phyloP scores from a whole-genome alignment of 2,329 filamentous ascomycete genomes.

The Aspergillus terreus region DNA sequence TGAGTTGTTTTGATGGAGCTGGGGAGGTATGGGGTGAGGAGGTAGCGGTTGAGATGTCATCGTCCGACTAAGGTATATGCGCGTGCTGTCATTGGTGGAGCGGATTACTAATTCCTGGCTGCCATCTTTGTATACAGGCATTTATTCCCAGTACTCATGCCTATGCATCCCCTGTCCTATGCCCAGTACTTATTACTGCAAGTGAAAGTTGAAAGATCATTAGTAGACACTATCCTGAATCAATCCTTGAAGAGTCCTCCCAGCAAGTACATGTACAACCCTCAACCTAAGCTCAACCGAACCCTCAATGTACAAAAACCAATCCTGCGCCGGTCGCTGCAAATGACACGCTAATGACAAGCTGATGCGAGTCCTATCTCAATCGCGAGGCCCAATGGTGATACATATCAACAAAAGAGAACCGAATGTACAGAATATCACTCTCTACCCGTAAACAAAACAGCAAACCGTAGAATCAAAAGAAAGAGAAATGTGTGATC shows the following conservation, averaged over 20 bases:
- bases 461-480: conserved; percentile 3
- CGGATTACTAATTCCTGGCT: no score
- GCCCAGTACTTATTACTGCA: no score
- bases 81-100: no score
- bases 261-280: background rate
- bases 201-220: no score
- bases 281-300: background rate
- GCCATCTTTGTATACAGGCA: no score
- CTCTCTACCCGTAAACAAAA: conserved; percentile 1
- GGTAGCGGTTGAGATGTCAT: no score
- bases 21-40: no score
- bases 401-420: conserved; percentile 10
- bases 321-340: conserved; percentile 13
- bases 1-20: no score
- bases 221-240: no score
- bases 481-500: background rate
- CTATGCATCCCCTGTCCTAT: no score
- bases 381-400: background rate
- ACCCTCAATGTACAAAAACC: conserved; percentile 2
- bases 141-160: no score
- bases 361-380: background rate
- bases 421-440: conserved; percentile 1
- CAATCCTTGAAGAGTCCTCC: background rate
- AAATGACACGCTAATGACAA: conserved; percentile 7
- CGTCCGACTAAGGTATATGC: no score